phyloP scores from a whole-genome alignment of 371 early-diverging fungal species.

The Encephalitozoon intestinalis region DNA sequence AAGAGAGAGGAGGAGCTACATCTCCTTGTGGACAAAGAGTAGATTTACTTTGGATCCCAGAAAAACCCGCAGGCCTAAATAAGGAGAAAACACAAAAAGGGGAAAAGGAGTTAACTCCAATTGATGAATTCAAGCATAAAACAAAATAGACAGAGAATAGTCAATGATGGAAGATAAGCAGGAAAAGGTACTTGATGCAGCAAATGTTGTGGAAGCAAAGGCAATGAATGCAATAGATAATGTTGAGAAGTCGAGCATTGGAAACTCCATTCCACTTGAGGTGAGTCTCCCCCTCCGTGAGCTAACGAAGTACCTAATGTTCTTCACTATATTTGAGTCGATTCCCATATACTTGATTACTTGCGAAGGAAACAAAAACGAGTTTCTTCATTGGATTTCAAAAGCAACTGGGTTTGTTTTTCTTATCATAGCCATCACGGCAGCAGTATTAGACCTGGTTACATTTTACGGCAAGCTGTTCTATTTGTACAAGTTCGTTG shows the following conservation, averaged over 20 bases:
- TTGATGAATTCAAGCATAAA: slow-evolving; percentile 16
- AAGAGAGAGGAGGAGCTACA: background rate
- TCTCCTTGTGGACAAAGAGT: too few relatives aligned
- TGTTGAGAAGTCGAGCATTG: slow-evolving; percentile 23
- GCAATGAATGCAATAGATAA: slow-evolving; percentile 13
- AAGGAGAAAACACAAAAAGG: background rate
- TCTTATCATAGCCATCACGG: background rate
- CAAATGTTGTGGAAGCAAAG: slow-evolving; percentile 32
- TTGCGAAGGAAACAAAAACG: background rate
- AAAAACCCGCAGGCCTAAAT: too few relatives aligned
- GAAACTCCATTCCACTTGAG: slow-evolving; percentile 32
- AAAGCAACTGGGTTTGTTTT: background rate
- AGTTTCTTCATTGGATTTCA: background rate
- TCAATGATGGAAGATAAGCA: background rate
- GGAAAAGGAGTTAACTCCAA: background rate
- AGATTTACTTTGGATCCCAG: too few relatives aligned
- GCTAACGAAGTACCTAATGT: slow-evolving; percentile 21
- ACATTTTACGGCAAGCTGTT: background rate
- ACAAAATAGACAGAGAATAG: background rate
- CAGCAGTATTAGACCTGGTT: background rate
- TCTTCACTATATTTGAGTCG: background rate
- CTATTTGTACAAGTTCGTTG: background rate
- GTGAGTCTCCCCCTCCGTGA: slow-evolving; percentile 29
- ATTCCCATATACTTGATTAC: slow-evolving; percentile 16
- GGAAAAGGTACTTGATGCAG: slow-evolving; percentile 2